Base-by-base conservation (phyloP, 1,284 basidiomycete species). In the Tetrapyrgos nigripes region DNA sequence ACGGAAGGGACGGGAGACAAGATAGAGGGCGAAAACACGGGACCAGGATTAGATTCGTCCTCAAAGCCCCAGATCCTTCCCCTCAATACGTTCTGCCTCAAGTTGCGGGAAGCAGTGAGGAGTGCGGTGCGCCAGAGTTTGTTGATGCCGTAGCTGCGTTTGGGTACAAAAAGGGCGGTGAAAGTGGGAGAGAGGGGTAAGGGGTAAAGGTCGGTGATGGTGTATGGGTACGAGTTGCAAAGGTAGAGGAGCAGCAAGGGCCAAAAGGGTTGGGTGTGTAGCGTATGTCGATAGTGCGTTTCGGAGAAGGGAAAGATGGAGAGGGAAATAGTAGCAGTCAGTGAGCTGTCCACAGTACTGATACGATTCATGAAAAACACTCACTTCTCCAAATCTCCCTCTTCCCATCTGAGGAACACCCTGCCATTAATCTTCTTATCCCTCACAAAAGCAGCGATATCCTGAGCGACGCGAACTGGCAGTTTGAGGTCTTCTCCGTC, bases 31-130 rank as follows among this genome's bases (percentile, higher is more conserved):
- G n/a, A n/a, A n/a, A n/a, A n/a, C n/a, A n/a, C n/a, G n/a, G n/a
- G n/a, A n/a, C n/a, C n/a, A n/a, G n/a, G n/a, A n/a, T n/a, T n/a
- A n/a, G n/a, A n/a, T n/a, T 53, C 28, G 10, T 58, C 53, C 5
- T 29, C 73, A 24, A 79, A 69, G 1, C 81, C 82, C 82, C 83
- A 84, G 45, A 87, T 84, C 5, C 82, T 78, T 9, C 80, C 83
- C 60, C 82, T 81, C 27, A 88, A 73, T 37, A 83, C 76, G 61
- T 80, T 83, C n/a, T 85, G 83, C 6, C 85, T 78, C 3, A 89
- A 79, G 28, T 76, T 78, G 43, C 81, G 81, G 3, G 85, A 82
- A 0, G 85, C 80, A 31, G 73, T 66, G 23, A 87, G 77, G 46
- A 87, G 76, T 3, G 82, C 76, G 14, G 77, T 70, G 55, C 83